Base-by-base conservation (phyloP, 768 basidiomycete genomes). In the Wakefieldia striispora region DNA sequence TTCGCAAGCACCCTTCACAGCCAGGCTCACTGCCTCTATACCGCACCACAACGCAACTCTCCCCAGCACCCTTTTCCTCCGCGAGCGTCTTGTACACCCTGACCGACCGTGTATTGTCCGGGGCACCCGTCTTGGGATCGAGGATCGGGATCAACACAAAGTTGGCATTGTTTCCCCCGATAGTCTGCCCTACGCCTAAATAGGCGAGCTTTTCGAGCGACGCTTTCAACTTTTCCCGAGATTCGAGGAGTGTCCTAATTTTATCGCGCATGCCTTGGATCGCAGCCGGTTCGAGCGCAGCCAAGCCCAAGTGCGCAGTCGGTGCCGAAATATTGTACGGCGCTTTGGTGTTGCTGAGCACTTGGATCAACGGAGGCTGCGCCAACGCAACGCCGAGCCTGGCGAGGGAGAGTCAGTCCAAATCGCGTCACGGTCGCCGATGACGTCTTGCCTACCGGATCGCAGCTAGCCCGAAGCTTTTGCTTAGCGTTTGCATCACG, bases 401-500 rank as follows among this genome's bases (percentile, higher is more conserved):
- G 62, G 7, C 26, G 27, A 43, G 43, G 39, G 21, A 24, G 19
- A 9, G 27, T 50, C 8, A 49, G 43, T 21, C 12, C 35, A 39
- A 26, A 2, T 1, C 21, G 1, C 17, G 6, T 17, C 39, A n/a
- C 14, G 35, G 19, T 12, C 26, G 5, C 13, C 31, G 19, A 19
- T 39, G 3, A 26, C 7, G 1, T 26, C 3, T 3, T 23, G 63
- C 83, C 59, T 60, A 95, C 91, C 97, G 80, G 60, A 99, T 97
- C 12, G 87, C 94, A 2, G 97, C 97, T 11, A 99, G 74, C 1
- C 95, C 97, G 56, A 97, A 97, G 57, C 93, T 86, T 64, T 98
- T 99, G 70, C 92, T 95, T 33, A 98, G 71, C 2, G 97, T 98
- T 65, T 99, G 97, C 76, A 91, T 83, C n/a, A 99, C 92, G 61